phyloP scores from a whole-genome alignment of 805 yeast genomes.

The Hanseniaspora taiwanica region DNA sequence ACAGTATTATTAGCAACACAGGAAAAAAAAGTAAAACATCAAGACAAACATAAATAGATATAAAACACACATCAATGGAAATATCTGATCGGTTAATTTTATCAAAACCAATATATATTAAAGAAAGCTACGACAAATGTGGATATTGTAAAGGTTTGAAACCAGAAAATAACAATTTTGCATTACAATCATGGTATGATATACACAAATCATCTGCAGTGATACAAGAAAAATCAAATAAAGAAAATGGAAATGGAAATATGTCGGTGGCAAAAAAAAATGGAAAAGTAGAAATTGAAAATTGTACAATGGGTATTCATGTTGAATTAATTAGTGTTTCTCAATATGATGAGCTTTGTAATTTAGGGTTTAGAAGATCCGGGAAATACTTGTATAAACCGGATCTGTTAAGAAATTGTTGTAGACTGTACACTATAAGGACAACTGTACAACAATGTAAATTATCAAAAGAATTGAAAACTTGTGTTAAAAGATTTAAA shows the following conservation, averaged over 20 bases:
- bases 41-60: too few relatives aligned
- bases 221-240: too few relatives aligned
- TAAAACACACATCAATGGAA: not conserved
- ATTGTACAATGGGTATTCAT: slow-evolving; percentile 27
- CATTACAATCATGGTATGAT: slow-evolving; percentile 26
- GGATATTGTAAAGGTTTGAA: slow-evolving; percentile 59
- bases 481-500: slow-evolving; percentile 47
- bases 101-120: slow-evolving; percentile 32
- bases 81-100: slow-evolving; percentile 21
- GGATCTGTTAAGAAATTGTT: slow-evolving; percentile 61
- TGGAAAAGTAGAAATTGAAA: slow-evolving; percentile 8
- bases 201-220: too few relatives aligned
- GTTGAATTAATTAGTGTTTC: slow-evolving; percentile 33
- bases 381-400: slow-evolving; percentile 56
- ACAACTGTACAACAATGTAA: slow-evolving; percentile 35
- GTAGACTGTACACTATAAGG: slow-evolving; percentile 68
- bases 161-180: slow-evolving; percentile 27
- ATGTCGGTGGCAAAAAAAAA: not conserved
- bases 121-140: slow-evolving; percentile 32
- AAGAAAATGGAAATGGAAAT: not conserved
- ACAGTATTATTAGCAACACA: too few relatives aligned
- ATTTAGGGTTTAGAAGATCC: slow-evolving; percentile 68
- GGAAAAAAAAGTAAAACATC: too few relatives aligned
- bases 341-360: slow-evolving; percentile 52
- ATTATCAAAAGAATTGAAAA: slow-evolving; percentile 53